Evolutionary conservation across 148 eudicot genomes (phyloP).

Genomic region (Vaccinium vitisidaea): DNA sequence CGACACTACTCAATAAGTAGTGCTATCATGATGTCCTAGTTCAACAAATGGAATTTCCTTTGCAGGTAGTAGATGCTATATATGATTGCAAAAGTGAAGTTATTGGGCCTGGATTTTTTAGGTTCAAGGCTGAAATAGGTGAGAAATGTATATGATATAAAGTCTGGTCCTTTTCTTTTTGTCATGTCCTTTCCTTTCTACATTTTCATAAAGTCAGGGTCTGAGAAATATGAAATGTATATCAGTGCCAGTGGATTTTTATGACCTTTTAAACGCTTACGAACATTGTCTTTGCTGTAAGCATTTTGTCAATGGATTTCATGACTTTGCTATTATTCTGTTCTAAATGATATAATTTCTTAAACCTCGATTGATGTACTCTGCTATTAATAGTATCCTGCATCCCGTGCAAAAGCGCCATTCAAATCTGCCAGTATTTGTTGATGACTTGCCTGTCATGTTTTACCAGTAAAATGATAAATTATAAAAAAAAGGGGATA

Average conservation of each 20-base stretch:
- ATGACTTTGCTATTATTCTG: neutral
- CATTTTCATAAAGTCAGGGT: constrained; percentile 2
- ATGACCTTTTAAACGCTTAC: neutral
- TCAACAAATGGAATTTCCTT: constrained; percentile 9
- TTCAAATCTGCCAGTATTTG: neutral
- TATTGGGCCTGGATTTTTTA: constrained; percentile 95
- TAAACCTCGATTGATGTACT: neutral
- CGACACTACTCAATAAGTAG: neutral
- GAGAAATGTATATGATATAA: neutral
- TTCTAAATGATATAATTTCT: neutral
- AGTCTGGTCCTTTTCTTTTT: neutral
- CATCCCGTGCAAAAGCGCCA: neutral
- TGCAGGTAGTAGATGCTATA: constrained; percentile 85
- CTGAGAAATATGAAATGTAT: neutral
- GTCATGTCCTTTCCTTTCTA: neutral
- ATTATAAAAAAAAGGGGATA: neutral
- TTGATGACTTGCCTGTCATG: neutral
- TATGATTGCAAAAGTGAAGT: constrained; percentile 99
- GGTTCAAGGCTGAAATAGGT: constrained; percentile 99
- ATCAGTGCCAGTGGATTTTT: neutral
- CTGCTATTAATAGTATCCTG: neutral
- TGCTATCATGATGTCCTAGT: neutral
- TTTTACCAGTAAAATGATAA: neutral
- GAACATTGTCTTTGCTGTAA: neutral
- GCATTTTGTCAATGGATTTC: constrained; percentile 6